Base-by-base conservation (phyloP, 2,329 filamentous ascomycete genomes). In the Madurella fahalii region DNA sequence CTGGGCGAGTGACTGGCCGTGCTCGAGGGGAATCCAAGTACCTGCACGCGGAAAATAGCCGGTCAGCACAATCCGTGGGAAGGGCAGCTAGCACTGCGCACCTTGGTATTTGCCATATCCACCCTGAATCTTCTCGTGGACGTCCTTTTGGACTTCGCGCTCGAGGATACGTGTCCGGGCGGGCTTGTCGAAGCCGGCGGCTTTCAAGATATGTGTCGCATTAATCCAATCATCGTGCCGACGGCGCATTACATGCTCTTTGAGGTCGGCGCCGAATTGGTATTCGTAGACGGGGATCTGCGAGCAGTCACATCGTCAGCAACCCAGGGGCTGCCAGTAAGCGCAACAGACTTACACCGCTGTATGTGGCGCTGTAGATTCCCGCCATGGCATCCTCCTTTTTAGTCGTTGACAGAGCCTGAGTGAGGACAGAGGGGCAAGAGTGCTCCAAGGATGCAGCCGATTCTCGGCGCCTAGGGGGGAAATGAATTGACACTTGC, bases 61-160 rank as follows among this genome's bases (percentile, higher is more conserved):
- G 3, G 8, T 9, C n/a, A 47, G 9, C 11, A 45, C 43, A 18
- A 13, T 25, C 25, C 25, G 25, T 25, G 15, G 15, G 40, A 13
- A 11, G 4, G 2, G 5, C 16, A 32, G 34, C 25, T 25, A 25
- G 25, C 25, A 25, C 25, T 25, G 31, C 72, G 43, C 67, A 90
- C 88, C 92, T 77, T 99, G 94, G 64, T 97, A 99, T 83, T 97
- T 97, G 65, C 94, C 94, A 71, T 97, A 97, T 15, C 94, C 94
- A 61, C 93, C 94, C 69, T 99, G 94, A 5, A 99, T 92, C 75
- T 99, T 99, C 74, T 97, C 94, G 69, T 99, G 94, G 5, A 88
- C 81, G 42, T 95, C 93, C 71, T 96, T 96, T 67, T 99, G 94
- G 8, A 99, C 93, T 68, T 99, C 94, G 61, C 94, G 84, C 74